Conservation (phyloP, 148 eudicot species). For the Pouteria glomerata region DNA sequence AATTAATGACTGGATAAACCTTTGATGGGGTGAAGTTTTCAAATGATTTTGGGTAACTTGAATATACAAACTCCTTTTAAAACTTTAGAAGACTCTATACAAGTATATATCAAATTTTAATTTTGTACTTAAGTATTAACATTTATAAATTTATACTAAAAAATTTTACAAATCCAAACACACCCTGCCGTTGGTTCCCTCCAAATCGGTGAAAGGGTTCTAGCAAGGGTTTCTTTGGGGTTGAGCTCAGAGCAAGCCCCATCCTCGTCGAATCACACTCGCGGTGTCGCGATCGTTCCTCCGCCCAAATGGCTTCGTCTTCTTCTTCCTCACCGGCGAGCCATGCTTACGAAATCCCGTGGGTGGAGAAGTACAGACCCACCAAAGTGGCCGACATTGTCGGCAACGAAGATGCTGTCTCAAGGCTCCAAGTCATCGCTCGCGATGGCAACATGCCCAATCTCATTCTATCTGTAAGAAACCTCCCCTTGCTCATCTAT, state of each 20-base stretch:
- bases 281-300: background rate
- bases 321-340: conserved; percentile 31
- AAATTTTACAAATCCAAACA: too few relatives aligned
- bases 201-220: conserved; percentile 12
- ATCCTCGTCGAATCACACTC: background rate
- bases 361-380: conserved; percentile 97
- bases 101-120: too few relatives aligned
- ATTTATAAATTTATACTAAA: too few relatives aligned
- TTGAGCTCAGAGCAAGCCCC: too few relatives aligned
- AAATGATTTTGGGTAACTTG: too few relatives aligned
- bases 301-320: conserved; percentile 40
- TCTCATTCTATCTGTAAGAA: conserved; percentile 62
- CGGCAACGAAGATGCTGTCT: conserved; percentile 88
- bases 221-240: background rate
- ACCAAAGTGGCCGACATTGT: conserved; percentile 76
- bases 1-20: too few relatives aligned
- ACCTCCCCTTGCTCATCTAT: background rate
- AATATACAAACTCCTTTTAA: too few relatives aligned
- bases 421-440: conserved; percentile 91
- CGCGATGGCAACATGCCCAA: conserved; percentile 97
- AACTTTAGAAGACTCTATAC: too few relatives aligned
- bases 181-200: conserved; percentile 4
- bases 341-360: conserved; percentile 64
- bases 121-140: too few relatives aligned
- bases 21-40: too few relatives aligned